phyloP scores from a whole-genome alignment of 2,329 filamentous ascomycete species.

The Clarireedia sp. region DNA sequence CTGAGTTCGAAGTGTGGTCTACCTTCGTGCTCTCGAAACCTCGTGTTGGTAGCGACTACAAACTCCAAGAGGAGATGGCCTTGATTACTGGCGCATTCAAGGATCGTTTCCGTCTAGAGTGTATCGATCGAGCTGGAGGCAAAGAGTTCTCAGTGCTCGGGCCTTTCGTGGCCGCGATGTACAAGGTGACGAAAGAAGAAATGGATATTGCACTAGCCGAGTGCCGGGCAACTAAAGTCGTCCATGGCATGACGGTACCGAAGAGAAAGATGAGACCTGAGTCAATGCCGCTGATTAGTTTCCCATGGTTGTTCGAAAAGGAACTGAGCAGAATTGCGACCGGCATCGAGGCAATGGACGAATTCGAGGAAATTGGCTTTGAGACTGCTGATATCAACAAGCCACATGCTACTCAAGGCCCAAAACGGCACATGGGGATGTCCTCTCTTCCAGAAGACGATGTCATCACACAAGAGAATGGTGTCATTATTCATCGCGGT shows the following conservation, averaged over 20 bases:
- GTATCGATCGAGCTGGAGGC: conserved; percentile 56
- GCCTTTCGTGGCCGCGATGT: conserved; percentile 79
- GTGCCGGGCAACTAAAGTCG: conserved; percentile 32
- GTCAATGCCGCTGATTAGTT: conserved; percentile 76
- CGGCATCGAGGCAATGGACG: conserved; percentile 22
- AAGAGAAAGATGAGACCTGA: conserved; percentile 34
- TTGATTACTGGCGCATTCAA: conserved; percentile 58
- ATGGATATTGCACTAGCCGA: conserved; percentile 51
- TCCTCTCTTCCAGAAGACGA: conserved; percentile 17
- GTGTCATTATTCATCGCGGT: conserved; percentile 26
- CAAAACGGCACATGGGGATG: conserved; percentile 7
- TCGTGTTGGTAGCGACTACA: conserved; percentile 68
- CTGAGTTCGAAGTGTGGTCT: conserved; percentile 88
- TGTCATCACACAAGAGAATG: conserved; percentile 25
- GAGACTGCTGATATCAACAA: conserved; percentile 12
- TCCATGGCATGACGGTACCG: conserved; percentile 33
- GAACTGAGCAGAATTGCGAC: conserved; percentile 64
- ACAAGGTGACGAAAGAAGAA: conserved; percentile 70
- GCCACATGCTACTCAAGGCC: background rate
- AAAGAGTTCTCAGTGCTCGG: conserved; percentile 51
- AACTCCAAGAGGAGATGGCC: conserved; percentile 76
- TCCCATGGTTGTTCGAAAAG: conserved; percentile 81
- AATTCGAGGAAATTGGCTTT: conserved; percentile 20
- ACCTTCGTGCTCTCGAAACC: conserved; percentile 75
- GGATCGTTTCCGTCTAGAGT: conserved; percentile 58